Evolutionary conservation across 2,329 filamentous ascomycete species (phyloP), one percentile per base, ranked within the genome.

Genomic region (Aureobasidium zeae): DNA sequence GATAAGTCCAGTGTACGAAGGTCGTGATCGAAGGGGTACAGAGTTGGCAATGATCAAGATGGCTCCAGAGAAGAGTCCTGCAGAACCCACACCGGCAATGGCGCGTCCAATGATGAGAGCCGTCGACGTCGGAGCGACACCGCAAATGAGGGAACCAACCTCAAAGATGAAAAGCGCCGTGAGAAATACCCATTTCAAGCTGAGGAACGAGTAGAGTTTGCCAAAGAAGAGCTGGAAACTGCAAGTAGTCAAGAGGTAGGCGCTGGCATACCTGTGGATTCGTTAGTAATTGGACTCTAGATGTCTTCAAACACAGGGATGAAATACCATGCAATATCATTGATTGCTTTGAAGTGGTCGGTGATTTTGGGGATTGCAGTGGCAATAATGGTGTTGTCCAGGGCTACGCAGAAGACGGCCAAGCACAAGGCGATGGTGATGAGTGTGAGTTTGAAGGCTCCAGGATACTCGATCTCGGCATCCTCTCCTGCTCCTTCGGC

Each of bases 41-140:
- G 62, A 66, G 47, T 60, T 63, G 13, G 63, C 61, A 16, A 73
- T 58, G 49, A 72, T 73, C 30, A 69, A 55, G 36, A 70, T 67
- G 20, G 68, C 69, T 36, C 71, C 72, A 17, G 58, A 60, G 53
- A 69, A 72, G 48, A 74, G 64, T 16, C 71, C 72, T 29, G 70
- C 71, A 13, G 63, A 63, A 5, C 71, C 72, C 0, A 73, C 53
- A 44, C 72, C 72, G 22, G 70, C 65, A 36, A 75, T 56, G 0
- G 69, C 70, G 46, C 72, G 64, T 11, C 72, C 72, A 34, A 73
- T 57, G 52, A 75, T 73, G 16, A 75, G 55, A 10, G 70, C 64
- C 3, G 55, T 63, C 4, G 68, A 71, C 49, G 64, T 71, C 10
- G 70, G 70, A 8, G 71, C 71, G 21, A 66, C 60, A 48, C 66